These are phyloP conservation scores for Arxiozyma bovina DNA, from an alignment of 1,139 yeast species.

Conservation along the genomic window DNA sequence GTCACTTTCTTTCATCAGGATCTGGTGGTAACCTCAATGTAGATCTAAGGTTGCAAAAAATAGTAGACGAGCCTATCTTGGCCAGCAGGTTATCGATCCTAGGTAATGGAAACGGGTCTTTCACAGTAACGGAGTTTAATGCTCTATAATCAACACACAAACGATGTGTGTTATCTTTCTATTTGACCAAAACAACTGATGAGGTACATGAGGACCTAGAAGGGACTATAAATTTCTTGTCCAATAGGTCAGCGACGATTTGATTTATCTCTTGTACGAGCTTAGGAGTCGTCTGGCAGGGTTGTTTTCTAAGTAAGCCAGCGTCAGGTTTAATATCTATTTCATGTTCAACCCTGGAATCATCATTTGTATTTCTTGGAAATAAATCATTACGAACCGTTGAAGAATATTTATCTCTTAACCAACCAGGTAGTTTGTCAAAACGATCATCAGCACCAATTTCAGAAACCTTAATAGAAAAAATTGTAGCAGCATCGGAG, in stretches of 20 bases:
- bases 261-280: slow-evolving; percentile 1
- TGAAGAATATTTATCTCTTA: background rate
- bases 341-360: background rate
- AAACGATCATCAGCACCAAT: background rate
- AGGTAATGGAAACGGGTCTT: slow-evolving; percentile 23
- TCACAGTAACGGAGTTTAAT: slow-evolving; percentile 19
- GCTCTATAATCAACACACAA: slow-evolving; percentile 25
- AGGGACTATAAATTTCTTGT: slow-evolving; percentile 12
- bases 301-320: slow-evolving; percentile 5
- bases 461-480: background rate
- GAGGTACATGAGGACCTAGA: slow-evolving; percentile 17
- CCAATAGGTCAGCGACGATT: slow-evolving; percentile 12
- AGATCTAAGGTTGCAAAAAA: slow-evolving; percentile 11
- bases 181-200: slow-evolving; percentile 19
- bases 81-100: slow-evolving; percentile 13
- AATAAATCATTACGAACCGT: slow-evolving; percentile 3
- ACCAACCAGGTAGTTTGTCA: background rate
- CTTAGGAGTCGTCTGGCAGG: slow-evolving; percentile 7
- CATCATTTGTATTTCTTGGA: background rate
- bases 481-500: background rate
- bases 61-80: slow-evolving; percentile 7
- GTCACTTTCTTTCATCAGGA: slow-evolving; percentile 9
- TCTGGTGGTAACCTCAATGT: slow-evolving; percentile 14
- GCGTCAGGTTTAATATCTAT: slow-evolving; percentile 4
- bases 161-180: slow-evolving; percentile 19